A percentile compares a stretch with the other conserved stretches of the same genome.
These are phyloP conservation scores for Fusarium floridanum DNA, from an alignment of 2,329 filamentous ascomycete genomes.

Conservation along the genomic window DNA sequence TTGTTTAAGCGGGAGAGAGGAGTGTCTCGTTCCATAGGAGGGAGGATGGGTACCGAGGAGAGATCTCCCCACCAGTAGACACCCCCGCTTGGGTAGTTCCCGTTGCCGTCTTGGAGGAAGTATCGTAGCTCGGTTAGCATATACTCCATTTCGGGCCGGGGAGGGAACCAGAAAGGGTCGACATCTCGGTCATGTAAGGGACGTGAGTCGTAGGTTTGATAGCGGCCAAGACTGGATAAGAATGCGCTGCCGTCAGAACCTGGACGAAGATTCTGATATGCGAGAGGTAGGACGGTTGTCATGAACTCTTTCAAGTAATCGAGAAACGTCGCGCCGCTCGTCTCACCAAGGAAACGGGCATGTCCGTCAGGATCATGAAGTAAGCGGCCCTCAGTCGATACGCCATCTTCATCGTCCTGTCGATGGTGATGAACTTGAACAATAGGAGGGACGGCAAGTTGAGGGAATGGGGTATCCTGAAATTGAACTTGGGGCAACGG, in stretches of 20 bases:
- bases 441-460: constrained; percentile 7
- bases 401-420: constrained; percentile 43
- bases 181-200: constrained; percentile 54
- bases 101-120: constrained; percentile 61
- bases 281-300: constrained; percentile 53
- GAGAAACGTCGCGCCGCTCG: constrained; percentile 63
- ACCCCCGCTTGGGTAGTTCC: constrained; percentile 58
- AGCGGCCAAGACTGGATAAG: constrained; percentile 58
- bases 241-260: constrained; percentile 50
- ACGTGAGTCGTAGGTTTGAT: constrained; percentile 62
- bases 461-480: constrained; percentile 25
- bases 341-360: constrained; percentile 62
- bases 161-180: constrained; percentile 57
- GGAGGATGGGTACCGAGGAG: constrained; percentile 47
- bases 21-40: constrained; percentile 37
- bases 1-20: constrained; percentile 40
- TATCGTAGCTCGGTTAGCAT: constrained; percentile 58
- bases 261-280: constrained; percentile 42
- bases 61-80: constrained; percentile 64
- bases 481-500: constrained; percentile 21
- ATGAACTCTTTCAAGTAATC: constrained; percentile 64
- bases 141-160: constrained; percentile 51
- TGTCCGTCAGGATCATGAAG: constrained; percentile 60
- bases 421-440: constrained; percentile 13
- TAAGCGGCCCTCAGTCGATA: constrained; percentile 54